phyloP scores from a whole-genome alignment of 2,329 filamentous ascomycete genomes.

The Aplosporella prunicola region DNA sequence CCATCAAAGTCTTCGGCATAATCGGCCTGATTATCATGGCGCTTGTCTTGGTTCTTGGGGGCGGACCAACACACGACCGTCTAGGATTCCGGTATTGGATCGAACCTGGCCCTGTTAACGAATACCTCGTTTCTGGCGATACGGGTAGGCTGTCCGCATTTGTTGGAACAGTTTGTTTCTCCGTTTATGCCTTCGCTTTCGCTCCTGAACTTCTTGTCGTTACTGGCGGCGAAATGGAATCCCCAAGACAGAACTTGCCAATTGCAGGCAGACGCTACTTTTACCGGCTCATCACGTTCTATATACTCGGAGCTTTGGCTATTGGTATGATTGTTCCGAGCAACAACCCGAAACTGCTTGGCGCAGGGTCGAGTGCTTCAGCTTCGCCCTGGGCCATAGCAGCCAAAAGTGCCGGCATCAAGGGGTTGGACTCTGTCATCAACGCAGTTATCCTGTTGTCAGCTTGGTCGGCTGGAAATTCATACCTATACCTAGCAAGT shows the following conservation, averaged over 20 bases:
- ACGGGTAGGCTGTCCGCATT: constrained; percentile 45
- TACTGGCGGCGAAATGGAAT: constrained; percentile 55
- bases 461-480: constrained; percentile 3
- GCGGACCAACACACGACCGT: constrained; percentile 47
- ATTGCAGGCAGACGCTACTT: constrained; percentile 71
- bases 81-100: constrained; percentile 61
- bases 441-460: constrained; percentile 1
- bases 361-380: constrained; percentile 41
- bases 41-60: constrained; percentile 17
- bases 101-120: constrained; percentile 42
- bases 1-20: constrained; percentile 36
- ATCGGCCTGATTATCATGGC: constrained; percentile 34
- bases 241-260: constrained; percentile 52
- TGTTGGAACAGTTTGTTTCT: constrained; percentile 46
- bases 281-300: constrained; percentile 56
- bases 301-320: constrained; percentile 38
- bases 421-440: constrained; percentile 4
- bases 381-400: constrained; percentile 47
- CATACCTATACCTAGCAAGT: not conserved
- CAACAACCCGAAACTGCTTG: constrained; percentile 37
- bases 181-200: constrained; percentile 42
- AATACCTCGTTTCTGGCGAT: constrained; percentile 47
- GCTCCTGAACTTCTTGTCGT: constrained; percentile 50
- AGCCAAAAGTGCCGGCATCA: constrained; percentile 37
- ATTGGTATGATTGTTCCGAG: constrained; percentile 49